Evolutionary conservation across 495 filamentous ascomycete genomes (phyloP).

Genomic region (Penicilliopsis zonata): DNA sequence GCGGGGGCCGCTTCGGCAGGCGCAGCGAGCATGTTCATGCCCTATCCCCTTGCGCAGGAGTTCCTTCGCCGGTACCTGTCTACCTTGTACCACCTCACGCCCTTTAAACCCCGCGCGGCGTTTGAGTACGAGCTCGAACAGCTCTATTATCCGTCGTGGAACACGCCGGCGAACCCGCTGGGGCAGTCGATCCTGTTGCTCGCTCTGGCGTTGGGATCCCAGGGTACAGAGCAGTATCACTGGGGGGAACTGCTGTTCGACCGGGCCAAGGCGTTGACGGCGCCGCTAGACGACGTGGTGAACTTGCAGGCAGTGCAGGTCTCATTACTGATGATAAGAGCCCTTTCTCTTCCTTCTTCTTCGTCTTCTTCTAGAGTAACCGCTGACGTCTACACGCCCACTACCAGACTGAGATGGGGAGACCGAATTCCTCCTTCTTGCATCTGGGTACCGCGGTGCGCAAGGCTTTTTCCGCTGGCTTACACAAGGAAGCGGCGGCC

Average conservation of each 20-base stretch:
- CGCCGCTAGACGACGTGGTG: constrained; percentile 26
- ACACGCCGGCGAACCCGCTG: constrained; percentile 12
- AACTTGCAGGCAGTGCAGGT: constrained; percentile 33
- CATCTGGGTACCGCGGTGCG: constrained; percentile 24
- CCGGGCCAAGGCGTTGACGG: constrained; percentile 23
- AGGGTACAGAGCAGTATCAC: constrained; percentile 20
- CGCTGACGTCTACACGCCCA: constrained; percentile 19
- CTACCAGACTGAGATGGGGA: constrained; percentile 30
- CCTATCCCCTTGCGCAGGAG: constrained; percentile 20
- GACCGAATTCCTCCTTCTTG: constrained; percentile 31
- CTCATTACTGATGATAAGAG: constrained; percentile 33
- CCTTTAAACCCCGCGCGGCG: constrained; percentile 15
- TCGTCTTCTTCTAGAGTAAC: not conserved
- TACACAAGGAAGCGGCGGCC: constrained; percentile 28
- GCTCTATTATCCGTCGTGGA: constrained; percentile 15
- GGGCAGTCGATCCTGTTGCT: constrained; percentile 19
- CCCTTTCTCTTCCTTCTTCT: not conserved
- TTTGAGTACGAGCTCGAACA: constrained; percentile 19
- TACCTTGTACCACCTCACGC: constrained; percentile 21
- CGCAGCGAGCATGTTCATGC: constrained; percentile 21
- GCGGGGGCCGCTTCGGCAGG: no score
- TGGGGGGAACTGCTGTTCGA: constrained; percentile 31
- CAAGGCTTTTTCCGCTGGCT: constrained; percentile 28
- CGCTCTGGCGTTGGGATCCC: constrained; percentile 18
- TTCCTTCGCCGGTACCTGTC: constrained; percentile 24